Percentiles rank a stretch among this genome's conserved stretches.
These are phyloP conservation scores for Suillus clintonianus DNA, from an alignment of 768 basidiomycete species.

Conservation along the genomic window DNA sequence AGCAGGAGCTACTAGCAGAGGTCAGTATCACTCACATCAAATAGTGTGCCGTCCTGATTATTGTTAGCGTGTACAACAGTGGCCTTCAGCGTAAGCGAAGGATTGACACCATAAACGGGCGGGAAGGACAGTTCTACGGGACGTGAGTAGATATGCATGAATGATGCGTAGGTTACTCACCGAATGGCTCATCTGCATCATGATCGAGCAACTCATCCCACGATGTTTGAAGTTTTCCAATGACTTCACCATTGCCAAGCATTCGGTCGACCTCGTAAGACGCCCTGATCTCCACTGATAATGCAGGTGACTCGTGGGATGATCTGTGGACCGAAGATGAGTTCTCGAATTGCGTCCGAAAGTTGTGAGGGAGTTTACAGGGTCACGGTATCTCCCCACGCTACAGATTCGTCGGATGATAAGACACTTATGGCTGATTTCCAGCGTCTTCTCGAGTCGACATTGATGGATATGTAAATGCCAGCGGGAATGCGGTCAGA, in stretches of 20 bases:
- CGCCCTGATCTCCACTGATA: not conserved
- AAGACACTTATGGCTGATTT: not conserved
- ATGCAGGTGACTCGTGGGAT: not conserved
- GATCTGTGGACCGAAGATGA: not conserved
- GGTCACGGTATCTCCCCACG: not conserved
- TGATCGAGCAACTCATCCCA: not conserved
- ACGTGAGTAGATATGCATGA: not conserved
- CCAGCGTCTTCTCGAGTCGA: too few species aligned
- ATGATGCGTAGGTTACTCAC: not conserved
- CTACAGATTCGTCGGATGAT: not conserved
- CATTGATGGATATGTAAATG: too few species aligned
- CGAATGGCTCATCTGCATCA: not conserved
- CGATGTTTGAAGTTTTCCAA: not conserved
- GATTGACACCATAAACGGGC: not conserved
- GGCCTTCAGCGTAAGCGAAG: not conserved
- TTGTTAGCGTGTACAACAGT: not conserved
- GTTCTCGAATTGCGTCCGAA: not conserved
- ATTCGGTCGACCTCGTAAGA: not conserved
- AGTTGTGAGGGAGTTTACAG: not conserved
- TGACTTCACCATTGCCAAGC: not conserved
- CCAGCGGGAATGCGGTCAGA: too few species aligned
- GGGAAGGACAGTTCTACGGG: not conserved
- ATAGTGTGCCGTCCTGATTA: not conserved
- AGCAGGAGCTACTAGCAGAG: not conserved
- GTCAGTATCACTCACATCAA: not conserved